A percentile compares a stretch with the other conserved stretches of the same genome.
phyloP scores from a whole-genome alignment of 2,329 filamentous ascomycete species.

The Xylariaceae sp. region DNA sequence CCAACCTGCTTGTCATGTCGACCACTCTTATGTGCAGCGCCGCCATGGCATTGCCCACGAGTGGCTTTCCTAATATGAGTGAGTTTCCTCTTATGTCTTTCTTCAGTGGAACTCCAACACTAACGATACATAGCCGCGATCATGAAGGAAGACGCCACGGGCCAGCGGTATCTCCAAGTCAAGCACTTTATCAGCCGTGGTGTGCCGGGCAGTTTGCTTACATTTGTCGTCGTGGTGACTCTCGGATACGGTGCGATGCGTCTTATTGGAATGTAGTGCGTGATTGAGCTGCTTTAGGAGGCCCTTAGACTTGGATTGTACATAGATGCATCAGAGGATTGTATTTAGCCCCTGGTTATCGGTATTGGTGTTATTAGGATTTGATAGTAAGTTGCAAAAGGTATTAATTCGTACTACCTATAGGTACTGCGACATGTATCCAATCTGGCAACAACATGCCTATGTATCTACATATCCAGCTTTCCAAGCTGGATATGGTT shows the following conservation, averaged over 20 bases:
- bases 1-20: constrained; percentile 92
- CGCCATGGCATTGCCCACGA: constrained; percentile 95
- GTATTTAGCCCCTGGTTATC: no score
- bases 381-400: no score
- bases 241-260: constrained; percentile 90
- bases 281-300: no score
- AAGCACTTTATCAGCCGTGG: constrained; percentile 94
- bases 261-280: constrained; percentile 36
- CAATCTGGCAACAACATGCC: no score
- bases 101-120: constrained; percentile 1
- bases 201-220: constrained; percentile 78
- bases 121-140: constrained; percentile 60
- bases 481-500: no score
- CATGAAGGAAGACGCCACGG: constrained; percentile 97
- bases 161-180: constrained; percentile 85
- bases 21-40: constrained; percentile 94
- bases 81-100: constrained; percentile 40
- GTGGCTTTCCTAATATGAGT: constrained; percentile 99
- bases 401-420: no score
- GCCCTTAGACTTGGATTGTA: no score
- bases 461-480: no score
- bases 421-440: no score
- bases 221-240: constrained; percentile 77
- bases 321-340: no score
- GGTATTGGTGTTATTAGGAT: no score